Evolutionary conservation across 495 filamentous ascomycete species (phyloP).

Genomic region (Aspergillus diversus): DNA sequence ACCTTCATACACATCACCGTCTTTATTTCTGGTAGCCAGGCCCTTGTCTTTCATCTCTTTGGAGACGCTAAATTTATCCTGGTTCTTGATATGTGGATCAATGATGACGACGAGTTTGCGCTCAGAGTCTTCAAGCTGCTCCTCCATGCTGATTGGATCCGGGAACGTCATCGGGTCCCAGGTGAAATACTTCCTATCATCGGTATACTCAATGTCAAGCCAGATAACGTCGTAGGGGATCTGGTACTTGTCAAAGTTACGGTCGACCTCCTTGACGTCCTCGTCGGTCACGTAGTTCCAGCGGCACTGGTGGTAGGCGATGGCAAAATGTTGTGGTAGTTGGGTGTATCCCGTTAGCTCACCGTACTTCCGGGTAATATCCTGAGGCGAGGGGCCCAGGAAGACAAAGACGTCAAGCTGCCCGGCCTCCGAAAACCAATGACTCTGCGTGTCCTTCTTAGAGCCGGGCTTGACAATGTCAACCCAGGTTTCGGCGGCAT

Average conservation of each 20-base stretch:
- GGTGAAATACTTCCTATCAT: slow-evolving; percentile 96
- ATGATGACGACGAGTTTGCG: slow-evolving; percentile 94
- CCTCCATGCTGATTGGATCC: slow-evolving; percentile 83
- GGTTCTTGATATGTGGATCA: slow-evolving; percentile 97
- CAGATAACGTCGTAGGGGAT: slow-evolving; percentile 99
- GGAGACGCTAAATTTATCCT: slow-evolving; percentile 71
- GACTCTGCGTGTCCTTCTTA: slow-evolving; percentile 80
- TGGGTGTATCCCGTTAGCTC: slow-evolving; percentile 94
- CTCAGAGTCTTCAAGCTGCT: slow-evolving; percentile 79
- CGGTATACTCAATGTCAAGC: slow-evolving; percentile 96
- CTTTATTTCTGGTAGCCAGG: slow-evolving; percentile 84
- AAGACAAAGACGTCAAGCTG: slow-evolving; percentile 92
- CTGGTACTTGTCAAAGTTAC: slow-evolving; percentile 90
- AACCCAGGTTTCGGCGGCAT: slow-evolving; percentile 96
- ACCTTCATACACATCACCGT: slow-evolving; percentile 85
- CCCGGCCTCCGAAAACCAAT: slow-evolving; percentile 95
- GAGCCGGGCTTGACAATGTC: slow-evolving; percentile 82
- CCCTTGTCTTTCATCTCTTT: slow-evolving; percentile 82
- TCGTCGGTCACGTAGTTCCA: slow-evolving; percentile 99
- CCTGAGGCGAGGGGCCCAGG: slow-evolving; percentile 81
- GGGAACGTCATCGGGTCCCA: slow-evolving; percentile 89
- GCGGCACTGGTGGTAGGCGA: slow-evolving; percentile 95
- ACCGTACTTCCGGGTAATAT: slow-evolving; percentile 77
- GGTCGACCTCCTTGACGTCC: slow-evolving; percentile 93
- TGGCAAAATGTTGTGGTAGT: slow-evolving; percentile 86